phyloP scores from a whole-genome alignment of 345 rosid genomes.

The Turritis glabra region DNA sequence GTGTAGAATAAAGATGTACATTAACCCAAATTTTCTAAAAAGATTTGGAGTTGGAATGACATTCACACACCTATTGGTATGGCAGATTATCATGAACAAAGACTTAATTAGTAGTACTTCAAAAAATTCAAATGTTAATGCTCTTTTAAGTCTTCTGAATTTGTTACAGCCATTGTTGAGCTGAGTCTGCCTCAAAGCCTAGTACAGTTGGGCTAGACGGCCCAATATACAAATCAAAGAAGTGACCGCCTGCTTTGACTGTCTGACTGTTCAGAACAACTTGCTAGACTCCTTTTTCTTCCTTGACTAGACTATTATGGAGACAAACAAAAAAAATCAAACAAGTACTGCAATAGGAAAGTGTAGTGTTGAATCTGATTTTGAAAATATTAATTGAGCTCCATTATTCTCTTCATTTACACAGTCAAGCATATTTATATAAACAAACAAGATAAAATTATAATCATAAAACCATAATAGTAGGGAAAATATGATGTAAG shows the following conservation, averaged over 20 bases:
- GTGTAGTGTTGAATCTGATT: background rate
- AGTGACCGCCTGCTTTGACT: slow-evolving; percentile 27
- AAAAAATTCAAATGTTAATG: no score
- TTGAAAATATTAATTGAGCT: background rate
- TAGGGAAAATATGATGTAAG: background rate
- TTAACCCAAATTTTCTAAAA: no score
- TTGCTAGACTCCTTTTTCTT: background rate
- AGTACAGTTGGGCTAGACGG: background rate
- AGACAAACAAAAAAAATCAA: slow-evolving; percentile 5
- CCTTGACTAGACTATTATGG: background rate
- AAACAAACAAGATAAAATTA: background rate
- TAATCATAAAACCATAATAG: background rate
- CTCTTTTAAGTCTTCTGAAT: background rate
- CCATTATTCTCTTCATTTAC: background rate
- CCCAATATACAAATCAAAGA: background rate
- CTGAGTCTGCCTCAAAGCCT: background rate
- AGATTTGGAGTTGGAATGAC: no score
- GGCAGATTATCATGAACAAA: no score
- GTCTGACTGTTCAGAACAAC: background rate
- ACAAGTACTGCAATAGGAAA: slow-evolving; percentile 13
- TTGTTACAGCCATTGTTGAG: background rate
- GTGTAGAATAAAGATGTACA: no score
- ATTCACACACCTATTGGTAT: no score
- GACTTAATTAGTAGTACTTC: no score
- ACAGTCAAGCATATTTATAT: slow-evolving; percentile 18